Percentiles rank a stretch among this genome's conserved stretches.
These are phyloP conservation scores for Wickerhamomyces rabaulensis DNA, from an alignment of 805 yeast species.

Conservation along the genomic window DNA sequence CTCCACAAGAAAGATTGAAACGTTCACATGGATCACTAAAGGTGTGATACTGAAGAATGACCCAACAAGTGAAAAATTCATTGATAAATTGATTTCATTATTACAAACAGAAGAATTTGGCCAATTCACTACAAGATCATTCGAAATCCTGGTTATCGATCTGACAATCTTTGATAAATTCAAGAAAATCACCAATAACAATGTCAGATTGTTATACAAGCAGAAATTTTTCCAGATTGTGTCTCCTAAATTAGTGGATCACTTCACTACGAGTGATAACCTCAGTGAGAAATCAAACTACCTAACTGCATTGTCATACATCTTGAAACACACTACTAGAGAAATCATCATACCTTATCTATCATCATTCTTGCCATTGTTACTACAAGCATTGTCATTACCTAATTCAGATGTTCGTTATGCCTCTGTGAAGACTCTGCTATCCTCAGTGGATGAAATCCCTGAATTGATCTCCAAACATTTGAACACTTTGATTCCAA, in stretches of 20 bases:
- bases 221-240: conserved; percentile 68
- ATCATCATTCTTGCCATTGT: conserved; percentile 59
- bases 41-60: conserved; percentile 61
- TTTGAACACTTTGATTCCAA: conserved; percentile 51
- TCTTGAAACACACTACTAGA: conserved; percentile 60
- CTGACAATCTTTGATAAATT: conserved; percentile 51
- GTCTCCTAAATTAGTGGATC: conserved; percentile 49
- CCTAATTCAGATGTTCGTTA: conserved; percentile 39
- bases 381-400: conserved; percentile 57
- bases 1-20: conserved; percentile 39
- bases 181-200: conserved; percentile 43
- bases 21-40: conserved; percentile 65
- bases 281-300: conserved; percentile 41
- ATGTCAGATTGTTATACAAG: conserved; percentile 66
- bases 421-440: conserved; percentile 58
- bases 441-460: conserved; percentile 51
- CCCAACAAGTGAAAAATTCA: conserved; percentile 27
- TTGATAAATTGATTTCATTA: conserved; percentile 30
- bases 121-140: conserved; percentile 41
- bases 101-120: conserved; percentile 32
- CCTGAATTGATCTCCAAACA: conserved; percentile 48
- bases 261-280: conserved; percentile 29
- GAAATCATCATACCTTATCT: conserved; percentile 63
- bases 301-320: conserved; percentile 59
- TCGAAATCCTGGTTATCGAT: conserved; percentile 66